phyloP scores from a whole-genome alignment of 352 stramenopile species.

The Phytophthora tubulina region DNA sequence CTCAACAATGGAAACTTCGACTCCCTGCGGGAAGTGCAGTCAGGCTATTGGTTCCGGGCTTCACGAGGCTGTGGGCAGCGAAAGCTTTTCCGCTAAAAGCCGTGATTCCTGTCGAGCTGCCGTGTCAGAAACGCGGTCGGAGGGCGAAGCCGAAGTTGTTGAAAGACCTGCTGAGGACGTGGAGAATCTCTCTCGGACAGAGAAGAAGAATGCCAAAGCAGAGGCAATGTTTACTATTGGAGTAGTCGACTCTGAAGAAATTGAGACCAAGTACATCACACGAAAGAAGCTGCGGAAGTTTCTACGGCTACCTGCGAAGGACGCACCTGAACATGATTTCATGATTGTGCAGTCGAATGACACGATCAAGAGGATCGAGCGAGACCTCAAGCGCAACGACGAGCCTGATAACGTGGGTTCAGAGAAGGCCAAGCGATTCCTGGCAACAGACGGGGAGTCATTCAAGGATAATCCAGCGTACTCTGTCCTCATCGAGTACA shows the following conservation, averaged over 20 bases:
- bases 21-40: constrained; percentile 12
- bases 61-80: constrained; percentile 8
- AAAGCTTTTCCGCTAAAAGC: not conserved
- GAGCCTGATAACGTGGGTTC: constrained; percentile 15
- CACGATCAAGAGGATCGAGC: constrained; percentile 15
- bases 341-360: constrained; percentile 26
- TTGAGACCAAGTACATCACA: constrained; percentile 32
- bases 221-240: not conserved
- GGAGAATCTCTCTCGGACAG: constrained; percentile 7
- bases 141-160: constrained; percentile 10
- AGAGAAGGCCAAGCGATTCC: constrained; percentile 21
- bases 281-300: constrained; percentile 32
- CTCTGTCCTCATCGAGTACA: constrained; percentile 10
- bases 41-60: constrained; percentile 11
- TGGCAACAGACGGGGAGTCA: constrained; percentile 13
- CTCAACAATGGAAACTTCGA: constrained; percentile 9
- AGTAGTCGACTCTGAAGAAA: constrained; percentile 15
- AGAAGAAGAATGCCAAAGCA: constrained; percentile 19
- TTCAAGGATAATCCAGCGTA: constrained; percentile 6
- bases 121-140: constrained; percentile 16
- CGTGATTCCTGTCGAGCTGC: constrained; percentile 20
- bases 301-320: constrained; percentile 18
- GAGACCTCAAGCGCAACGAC: not conserved
- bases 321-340: constrained; percentile 18
- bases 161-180: constrained; percentile 15